Conservation (phyloP, 352 stramenopile species). For the Globisporangium recalcitrans region DNA sequence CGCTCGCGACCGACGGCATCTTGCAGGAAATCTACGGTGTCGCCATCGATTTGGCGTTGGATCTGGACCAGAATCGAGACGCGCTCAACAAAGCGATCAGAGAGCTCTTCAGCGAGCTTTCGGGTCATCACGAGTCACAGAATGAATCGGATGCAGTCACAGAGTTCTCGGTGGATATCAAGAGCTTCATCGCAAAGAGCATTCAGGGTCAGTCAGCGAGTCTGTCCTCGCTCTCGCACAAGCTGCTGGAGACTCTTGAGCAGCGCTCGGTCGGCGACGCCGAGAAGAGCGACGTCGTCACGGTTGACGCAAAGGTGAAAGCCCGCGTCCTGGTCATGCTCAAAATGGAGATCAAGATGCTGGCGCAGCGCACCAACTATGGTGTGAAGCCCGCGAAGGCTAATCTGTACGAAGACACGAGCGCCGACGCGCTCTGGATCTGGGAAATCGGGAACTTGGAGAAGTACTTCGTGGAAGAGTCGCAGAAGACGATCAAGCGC, state of each 20-base stretch:
- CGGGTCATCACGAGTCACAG: constrained; percentile 14
- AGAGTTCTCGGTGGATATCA: constrained; percentile 29
- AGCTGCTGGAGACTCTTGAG: constrained; percentile 30
- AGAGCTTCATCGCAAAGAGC: constrained; percentile 46
- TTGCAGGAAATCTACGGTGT: constrained; percentile 74
- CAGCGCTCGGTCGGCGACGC: constrained; percentile 3
- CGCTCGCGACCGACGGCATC: constrained; percentile 28
- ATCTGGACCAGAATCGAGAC: constrained; percentile 28
- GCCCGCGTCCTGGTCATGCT: constrained; percentile 30
- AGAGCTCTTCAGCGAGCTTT: constrained; percentile 12
- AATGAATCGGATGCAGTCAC: constrained; percentile 19
- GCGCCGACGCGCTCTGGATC: constrained; percentile 63
- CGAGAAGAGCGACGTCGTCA: not conserved
- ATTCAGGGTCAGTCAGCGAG: constrained; percentile 35
- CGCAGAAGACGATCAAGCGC: constrained; percentile 71
- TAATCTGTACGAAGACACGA: constrained; percentile 82
- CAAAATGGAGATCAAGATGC: constrained; percentile 87
- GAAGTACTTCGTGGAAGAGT: constrained; percentile 59
- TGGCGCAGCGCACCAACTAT: constrained; percentile 71
- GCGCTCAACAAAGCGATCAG: constrained; percentile 11
- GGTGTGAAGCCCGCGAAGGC: constrained; percentile 58
- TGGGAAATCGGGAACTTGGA: constrained; percentile 82
- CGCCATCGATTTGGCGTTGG: constrained; percentile 33
- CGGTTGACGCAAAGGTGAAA: constrained; percentile 15
- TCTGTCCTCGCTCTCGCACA: constrained; percentile 33